phyloP scores from a whole-genome alignment of 116 monocot genomes.

The Iris pallida region DNA sequence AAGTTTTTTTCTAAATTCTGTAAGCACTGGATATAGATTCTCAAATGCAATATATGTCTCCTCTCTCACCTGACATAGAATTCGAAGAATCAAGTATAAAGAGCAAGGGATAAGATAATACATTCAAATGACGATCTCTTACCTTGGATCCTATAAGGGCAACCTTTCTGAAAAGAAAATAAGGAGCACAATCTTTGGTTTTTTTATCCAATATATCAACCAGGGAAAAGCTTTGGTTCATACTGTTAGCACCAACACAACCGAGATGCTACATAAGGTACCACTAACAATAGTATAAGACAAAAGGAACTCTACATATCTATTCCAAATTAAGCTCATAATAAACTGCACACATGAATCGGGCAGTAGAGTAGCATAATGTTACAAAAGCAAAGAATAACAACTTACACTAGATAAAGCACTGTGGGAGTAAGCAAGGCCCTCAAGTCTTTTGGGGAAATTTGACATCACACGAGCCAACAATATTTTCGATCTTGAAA shows the following conservation, averaged over 20 bases:
- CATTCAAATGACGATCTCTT: too few relatives aligned
- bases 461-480: constrained; percentile 77
- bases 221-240: constrained; percentile 72
- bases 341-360: neutral
- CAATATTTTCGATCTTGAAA: constrained; percentile 81
- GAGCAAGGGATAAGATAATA: too few relatives aligned
- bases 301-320: neutral
- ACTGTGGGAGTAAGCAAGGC: constrained; percentile 67
- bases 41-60: constrained; percentile 77
- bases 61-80: constrained; percentile 49
- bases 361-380: neutral
- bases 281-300: neutral
- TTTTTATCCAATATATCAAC: constrained; percentile 74
- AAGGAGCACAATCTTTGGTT: constrained; percentile 71
- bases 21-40: constrained; percentile 71
- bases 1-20: constrained; percentile 62
- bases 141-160: constrained; percentile 79
- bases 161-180: constrained; percentile 78
- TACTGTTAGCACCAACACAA: constrained; percentile 33
- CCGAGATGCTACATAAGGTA: neutral
- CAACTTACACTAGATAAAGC: constrained; percentile 82
- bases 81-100: too few relatives aligned
- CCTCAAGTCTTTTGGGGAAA: constrained; percentile 77
- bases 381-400: neutral
- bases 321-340: neutral